Base-by-base conservation (phyloP, 2,329 filamentous ascomycete genomes). In the Blumeria graminis region DNA sequence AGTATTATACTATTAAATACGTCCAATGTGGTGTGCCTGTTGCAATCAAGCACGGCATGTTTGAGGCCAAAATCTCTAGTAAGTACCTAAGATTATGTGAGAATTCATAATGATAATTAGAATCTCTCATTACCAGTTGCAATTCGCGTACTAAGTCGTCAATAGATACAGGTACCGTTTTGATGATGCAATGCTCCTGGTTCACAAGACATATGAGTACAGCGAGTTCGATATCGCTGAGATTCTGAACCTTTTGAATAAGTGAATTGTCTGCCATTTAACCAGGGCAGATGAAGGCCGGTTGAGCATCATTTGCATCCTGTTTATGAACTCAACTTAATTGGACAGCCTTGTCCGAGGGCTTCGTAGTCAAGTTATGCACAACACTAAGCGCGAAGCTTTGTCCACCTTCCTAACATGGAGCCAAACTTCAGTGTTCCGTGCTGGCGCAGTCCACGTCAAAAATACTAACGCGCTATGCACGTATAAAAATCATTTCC, bases 191-290 rank as follows among this genome's bases (percentile, higher is more conserved):
- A 68, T 96, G 89, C 68, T 94, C 85, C 61, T 82, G 77, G 58
- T 82, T 80, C 60, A 88, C 75, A 55, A 96, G 76, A 65, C 84
- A 89, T 55, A 95, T 77, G 43, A 96, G 75, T 13, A 84, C 71
- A 28, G 90, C 92, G 58, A 96, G 78, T 70, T 95, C 89, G 43
- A 95, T 75, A 70, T 95, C 89, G 64, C 82, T 85, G 60, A 96
- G 74, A 62, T 79, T 76, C 65, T 89, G 84, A 63, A 93, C 77
- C 68, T 82, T 83, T 60, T 77, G 73, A 59, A 82, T 71, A 60
- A 88, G 73, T 57, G 70, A 69, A 64, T 76, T 72, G 70, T 77
- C 72, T 68, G 76, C 78, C 81, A 84, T 84, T 64, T 18, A 8
- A 11, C 33, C 16, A 36, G 9, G 3, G 33, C 14, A 54, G 13